phyloP scores from a whole-genome alignment of 148 eudicot genomes.

The Chenopodium formosanum region DNA sequence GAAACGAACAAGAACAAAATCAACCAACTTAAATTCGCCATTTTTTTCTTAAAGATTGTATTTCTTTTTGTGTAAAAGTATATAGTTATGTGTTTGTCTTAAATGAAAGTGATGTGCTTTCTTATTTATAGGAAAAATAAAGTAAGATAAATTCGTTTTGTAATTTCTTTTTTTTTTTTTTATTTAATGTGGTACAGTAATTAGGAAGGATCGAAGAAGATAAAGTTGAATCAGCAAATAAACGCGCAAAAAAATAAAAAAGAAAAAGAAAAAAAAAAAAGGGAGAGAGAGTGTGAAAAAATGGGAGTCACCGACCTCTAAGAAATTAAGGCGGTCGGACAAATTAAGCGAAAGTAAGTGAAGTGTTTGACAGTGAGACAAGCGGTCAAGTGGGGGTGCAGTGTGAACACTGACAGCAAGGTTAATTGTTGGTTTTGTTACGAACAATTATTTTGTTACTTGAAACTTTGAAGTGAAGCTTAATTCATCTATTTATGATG shows the following conservation, averaged over 20 bases:
- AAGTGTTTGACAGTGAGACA: too few species aligned
- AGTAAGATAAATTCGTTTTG: not conserved
- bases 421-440: too few species aligned
- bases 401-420: not conserved
- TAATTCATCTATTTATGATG: too few species aligned
- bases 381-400: not conserved
- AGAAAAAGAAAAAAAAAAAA: not conserved
- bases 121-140: constrained; percentile 18
- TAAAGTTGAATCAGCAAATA: not conserved
- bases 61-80: not conserved
- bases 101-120: constrained; percentile 1
- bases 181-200: constrained; percentile 1
- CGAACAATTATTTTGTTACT: not conserved
- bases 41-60: not conserved
- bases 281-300: not conserved
- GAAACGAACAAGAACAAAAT: constrained; percentile 22
- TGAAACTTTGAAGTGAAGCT: not conserved
- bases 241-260: not conserved
- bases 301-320: not conserved
- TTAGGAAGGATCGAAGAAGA: constrained; percentile 9
- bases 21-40: constrained; percentile 11
- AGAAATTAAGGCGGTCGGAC: not conserved
- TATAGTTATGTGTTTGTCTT: not conserved
- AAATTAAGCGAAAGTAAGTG: not conserved
- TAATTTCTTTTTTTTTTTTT: not conserved